These are phyloP conservation scores for Ochetophila trinervis DNA, from an alignment of 306 rosid genomes.

Conservation along the genomic window DNA sequence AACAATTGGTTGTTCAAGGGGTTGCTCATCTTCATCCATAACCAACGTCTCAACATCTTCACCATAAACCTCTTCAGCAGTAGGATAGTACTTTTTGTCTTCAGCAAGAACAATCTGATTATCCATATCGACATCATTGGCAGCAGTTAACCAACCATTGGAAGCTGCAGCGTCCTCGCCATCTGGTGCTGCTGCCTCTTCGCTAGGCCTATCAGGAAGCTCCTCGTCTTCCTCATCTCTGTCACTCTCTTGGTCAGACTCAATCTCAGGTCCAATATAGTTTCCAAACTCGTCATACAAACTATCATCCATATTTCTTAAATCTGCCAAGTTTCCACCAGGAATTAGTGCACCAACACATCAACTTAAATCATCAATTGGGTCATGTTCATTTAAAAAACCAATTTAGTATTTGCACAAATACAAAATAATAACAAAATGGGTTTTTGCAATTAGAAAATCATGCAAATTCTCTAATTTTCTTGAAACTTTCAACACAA, in stretches of 20 bases:
- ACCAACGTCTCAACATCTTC: constrained; percentile 95
- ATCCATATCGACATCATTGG: constrained; percentile 69
- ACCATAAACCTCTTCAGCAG: constrained; percentile 92
- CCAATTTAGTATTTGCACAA: background rate
- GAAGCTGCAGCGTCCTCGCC: constrained; percentile 46
- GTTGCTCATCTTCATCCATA: constrained; percentile 93
- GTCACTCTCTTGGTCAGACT: constrained; percentile 84
- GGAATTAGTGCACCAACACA: background rate
- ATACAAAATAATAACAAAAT: background rate
- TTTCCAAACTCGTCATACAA: constrained; percentile 94
- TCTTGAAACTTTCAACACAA: too few species aligned
- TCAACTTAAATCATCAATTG: constrained; percentile 5
- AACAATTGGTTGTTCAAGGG: constrained; percentile 75
- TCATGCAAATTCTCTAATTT: too few species aligned
- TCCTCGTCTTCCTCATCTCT: constrained; percentile 64
- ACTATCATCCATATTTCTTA: constrained; percentile 71
- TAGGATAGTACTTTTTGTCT: constrained; percentile 95
- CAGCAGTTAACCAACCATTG: constrained; percentile 75
- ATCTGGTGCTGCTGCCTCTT: constrained; percentile 48
- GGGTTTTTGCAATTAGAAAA: background rate
- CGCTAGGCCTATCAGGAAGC: constrained; percentile 46
- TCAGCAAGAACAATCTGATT: constrained; percentile 91
- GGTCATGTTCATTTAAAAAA: background rate
- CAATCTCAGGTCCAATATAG: constrained; percentile 97
- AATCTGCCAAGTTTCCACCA: constrained; percentile 23